These are phyloP conservation scores for Chamaecyparis obtusa DNA, from an alignment of 75 land plant species.

Conservation along the genomic window DNA sequence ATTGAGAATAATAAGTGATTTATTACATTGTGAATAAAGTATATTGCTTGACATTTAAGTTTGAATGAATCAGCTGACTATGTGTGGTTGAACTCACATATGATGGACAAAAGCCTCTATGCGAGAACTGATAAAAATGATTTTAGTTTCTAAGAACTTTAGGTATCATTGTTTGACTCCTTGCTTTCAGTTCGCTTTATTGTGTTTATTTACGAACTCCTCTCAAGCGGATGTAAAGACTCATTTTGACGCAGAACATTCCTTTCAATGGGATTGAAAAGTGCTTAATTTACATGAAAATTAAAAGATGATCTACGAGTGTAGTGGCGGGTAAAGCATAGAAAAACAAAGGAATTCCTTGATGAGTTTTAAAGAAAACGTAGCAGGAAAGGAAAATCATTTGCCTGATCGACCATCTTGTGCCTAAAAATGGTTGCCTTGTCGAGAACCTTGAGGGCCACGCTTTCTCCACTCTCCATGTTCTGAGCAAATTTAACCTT, in stretches of 20 bases:
- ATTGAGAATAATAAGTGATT: neutral
- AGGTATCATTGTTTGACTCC: neutral
- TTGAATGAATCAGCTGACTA: neutral
- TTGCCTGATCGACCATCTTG: constrained; percentile 45
- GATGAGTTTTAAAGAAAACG: neutral
- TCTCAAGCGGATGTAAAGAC: neutral
- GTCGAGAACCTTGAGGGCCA: constrained; percentile 37
- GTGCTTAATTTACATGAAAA: neutral
- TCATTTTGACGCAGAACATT: neutral
- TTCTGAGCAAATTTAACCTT: constrained; percentile 42
- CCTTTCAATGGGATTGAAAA: neutral
- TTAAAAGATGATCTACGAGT: neutral
- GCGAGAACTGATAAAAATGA: neutral
- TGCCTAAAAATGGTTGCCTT: constrained; percentile 36
- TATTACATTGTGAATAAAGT: neutral
- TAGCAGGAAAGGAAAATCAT: neutral
- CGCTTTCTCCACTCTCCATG: constrained; percentile 30
- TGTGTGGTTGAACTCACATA: neutral
- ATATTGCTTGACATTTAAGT: neutral
- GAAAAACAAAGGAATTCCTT: neutral
- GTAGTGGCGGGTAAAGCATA: neutral
- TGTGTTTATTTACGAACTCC: neutral
- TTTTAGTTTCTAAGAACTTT: neutral
- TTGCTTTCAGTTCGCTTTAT: neutral
- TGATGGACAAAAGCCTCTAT: neutral